These are phyloP conservation scores for Thalassiosira tumida DNA, from an alignment of 352 stramenopile genomes.

Conservation along the genomic window DNA sequence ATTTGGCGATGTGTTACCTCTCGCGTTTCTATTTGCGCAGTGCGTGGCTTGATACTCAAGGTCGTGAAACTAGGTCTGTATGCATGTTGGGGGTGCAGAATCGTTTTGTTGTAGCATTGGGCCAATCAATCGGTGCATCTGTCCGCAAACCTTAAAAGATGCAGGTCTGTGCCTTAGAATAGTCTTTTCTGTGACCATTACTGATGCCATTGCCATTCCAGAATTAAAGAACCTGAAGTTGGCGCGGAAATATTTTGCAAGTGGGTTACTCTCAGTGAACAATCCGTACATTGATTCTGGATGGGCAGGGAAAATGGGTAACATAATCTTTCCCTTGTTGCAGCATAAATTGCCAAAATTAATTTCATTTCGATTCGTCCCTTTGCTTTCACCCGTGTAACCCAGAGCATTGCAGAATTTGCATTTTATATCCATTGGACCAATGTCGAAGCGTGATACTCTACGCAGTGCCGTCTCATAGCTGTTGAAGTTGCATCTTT, in stretches of 20 bases:
- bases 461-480: not conserved
- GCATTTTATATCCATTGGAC: not conserved
- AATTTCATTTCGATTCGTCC: not conserved
- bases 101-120: not conserved
- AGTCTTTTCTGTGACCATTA: conserved; percentile 11
- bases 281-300: not conserved
- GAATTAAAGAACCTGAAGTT: not conserved
- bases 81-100: conserved; percentile 15
- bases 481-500: not conserved
- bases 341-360: not conserved
- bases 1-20: not conserved
- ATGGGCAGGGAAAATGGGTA: not conserved
- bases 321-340: not conserved
- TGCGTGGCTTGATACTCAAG: not conserved
- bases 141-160: not conserved
- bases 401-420: not conserved
- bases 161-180: not conserved
- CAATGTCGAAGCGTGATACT: not conserved
- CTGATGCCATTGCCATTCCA: not conserved
- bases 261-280: not conserved
- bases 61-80: conserved; percentile 5
- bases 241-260: not conserved
- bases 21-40: not conserved
- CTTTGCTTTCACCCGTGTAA: not conserved
- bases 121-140: not conserved